phyloP scores from a whole-genome alignment of 225 moss, liverwort and hornwort species.

The Polytrichum formosum region DNA sequence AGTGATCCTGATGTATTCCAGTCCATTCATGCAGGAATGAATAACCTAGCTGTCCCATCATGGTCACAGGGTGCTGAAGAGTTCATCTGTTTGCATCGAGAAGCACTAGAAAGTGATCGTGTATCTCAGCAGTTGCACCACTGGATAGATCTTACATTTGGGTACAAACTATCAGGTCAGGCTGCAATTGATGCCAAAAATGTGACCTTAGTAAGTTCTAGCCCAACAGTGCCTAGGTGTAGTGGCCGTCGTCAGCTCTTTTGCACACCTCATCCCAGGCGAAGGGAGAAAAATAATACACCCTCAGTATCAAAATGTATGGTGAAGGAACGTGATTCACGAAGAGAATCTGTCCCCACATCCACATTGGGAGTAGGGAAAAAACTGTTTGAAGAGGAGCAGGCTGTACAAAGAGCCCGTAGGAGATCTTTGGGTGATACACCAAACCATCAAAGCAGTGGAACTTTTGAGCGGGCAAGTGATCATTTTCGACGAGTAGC shows the following conservation, averaged over 20 bases:
- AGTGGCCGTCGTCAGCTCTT: conserved; percentile 86
- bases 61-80: conserved; percentile 68
- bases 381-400: conserved; percentile 15
- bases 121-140: conserved; percentile 77
- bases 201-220: conserved; percentile 56
- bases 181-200: conserved; percentile 77
- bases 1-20: conserved; percentile 67
- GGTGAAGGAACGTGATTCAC: conserved; percentile 3
- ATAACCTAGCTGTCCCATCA: conserved; percentile 60
- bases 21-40: conserved; percentile 79
- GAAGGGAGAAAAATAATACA: conserved; percentile 24
- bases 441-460: conserved; percentile 11
- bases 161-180: conserved; percentile 79
- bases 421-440: conserved; percentile 11
- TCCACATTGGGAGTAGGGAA: conserved; percentile 10
- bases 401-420: conserved; percentile 17
- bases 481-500: conserved; percentile 40
- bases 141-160: conserved; percentile 90
- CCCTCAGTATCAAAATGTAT: conserved; percentile 7
- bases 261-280: conserved; percentile 60
- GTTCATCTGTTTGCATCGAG: conserved; percentile 63
- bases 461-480: conserved; percentile 40
- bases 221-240: conserved; percentile 53
- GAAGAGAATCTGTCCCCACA: conserved; percentile 8
- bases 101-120: conserved; percentile 73